phyloP scores from a whole-genome alignment of 768 basidiomycete species.

The Pisolithus sp. region DNA sequence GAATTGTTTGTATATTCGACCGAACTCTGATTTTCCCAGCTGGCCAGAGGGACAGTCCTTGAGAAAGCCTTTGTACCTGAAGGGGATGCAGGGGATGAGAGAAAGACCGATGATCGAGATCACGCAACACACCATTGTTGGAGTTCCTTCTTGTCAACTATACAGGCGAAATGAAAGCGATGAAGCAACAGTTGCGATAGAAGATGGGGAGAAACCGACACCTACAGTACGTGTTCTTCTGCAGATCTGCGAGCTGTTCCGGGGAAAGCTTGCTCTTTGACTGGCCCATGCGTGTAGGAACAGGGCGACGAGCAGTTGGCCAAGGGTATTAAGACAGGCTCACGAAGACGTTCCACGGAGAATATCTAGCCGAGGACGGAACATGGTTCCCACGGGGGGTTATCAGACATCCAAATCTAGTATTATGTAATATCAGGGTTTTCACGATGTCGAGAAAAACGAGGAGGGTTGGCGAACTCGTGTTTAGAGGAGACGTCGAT shows the following conservation, averaged over 20 bases:
- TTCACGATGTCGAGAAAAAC: neutral
- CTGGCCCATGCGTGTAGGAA: conserved; percentile 78
- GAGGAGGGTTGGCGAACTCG: neutral
- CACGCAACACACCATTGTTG: conserved; percentile 70
- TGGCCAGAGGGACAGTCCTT: conserved; percentile 98
- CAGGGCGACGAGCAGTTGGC: conserved; percentile 2
- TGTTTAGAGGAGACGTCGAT: neutral
- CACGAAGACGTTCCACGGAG: neutral
- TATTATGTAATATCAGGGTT: neutral
- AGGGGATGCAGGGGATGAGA: conserved; percentile 4
- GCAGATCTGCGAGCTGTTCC: conserved; percentile 90
- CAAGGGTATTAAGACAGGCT: conserved; percentile 1
- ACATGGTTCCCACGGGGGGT: conserved; percentile 2
- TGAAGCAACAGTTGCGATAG: conserved; percentile 9
- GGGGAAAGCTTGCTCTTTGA: conserved; percentile 91
- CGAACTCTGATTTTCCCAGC: conserved; percentile 92
- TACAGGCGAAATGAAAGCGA: conserved; percentile 7
- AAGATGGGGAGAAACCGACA: conserved; percentile 6
- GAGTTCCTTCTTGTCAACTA: conserved; percentile 94
- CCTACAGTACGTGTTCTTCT: conserved; percentile 97
- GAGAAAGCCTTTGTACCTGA: conserved; percentile 98
- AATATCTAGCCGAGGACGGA: conserved; percentile 1
- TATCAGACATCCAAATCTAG: conserved; percentile 1
- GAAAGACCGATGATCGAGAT: conserved; percentile 1
- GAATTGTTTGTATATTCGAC: conserved; percentile 99